Evolutionary conservation across 306 rosid species (phyloP), one percentile per base, ranked within the genome.

Genomic region (Cucurbita maxima): DNA sequence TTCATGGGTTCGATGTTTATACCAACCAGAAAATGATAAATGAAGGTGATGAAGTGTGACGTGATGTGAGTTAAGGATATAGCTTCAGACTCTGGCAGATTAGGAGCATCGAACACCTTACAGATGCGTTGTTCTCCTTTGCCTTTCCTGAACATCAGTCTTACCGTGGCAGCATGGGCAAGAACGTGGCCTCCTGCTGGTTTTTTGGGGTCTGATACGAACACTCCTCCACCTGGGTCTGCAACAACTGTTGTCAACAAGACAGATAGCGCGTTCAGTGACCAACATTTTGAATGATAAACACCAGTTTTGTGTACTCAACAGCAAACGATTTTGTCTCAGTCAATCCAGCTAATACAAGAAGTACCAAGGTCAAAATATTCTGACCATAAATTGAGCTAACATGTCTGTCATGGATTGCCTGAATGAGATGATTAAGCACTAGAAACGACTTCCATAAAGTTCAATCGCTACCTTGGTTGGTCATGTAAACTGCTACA

Each of bases 161-260:
- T 89, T 69, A 94, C 73, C 41, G 99, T 94, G 58, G 92, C 95
- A 18, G 96, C 99, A 82, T 94, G 99, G 66, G 97, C 99, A 44
- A 94, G 88, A 61, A 89, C 99, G 61, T 94, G 95, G 51, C 97
- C 97, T 76, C 96, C 97, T 0, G 99, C 99, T 16, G 97, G 99
- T 77, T 94, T 94, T 84, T 94, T 94, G 37, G 97, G 97, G 82
- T 94, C 99, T 59, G 92, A 82, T 71, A 94, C 88, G 76, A 94
- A 93, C 75, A 93, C 79, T 43, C 97, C 97, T 11, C 97, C 98
- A 71, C 97, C 96, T 3, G 98, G 97, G 81, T 94, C 98, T 54
- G 98, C 84, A 50, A 90, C 87, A 40, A 94, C 98, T 94, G 98
- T 92, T 88, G 59, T 77, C 77, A 71, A 37, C 71, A 75, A 30